Percentiles rank a stretch among this genome's conserved stretches.
phyloP scores from a whole-genome alignment of 257 asterid species.

The Rehmannia glutinosa region DNA sequence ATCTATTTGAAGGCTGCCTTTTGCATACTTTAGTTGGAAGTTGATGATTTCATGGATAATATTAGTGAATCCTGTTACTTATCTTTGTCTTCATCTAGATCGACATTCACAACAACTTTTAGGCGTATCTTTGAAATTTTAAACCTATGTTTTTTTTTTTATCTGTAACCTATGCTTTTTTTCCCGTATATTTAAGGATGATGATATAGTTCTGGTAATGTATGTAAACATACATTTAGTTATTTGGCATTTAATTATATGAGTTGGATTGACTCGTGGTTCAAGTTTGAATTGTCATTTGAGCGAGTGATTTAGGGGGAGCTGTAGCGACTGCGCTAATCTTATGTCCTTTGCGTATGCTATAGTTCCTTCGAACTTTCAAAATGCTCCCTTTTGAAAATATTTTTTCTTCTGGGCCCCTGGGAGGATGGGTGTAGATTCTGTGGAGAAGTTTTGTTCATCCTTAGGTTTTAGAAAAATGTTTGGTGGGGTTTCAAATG shows the following conservation, averaged over 20 bases:
- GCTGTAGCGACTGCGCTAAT: not conserved
- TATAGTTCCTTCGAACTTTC: not conserved
- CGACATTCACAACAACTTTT: not conserved
- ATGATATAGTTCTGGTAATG: not conserved
- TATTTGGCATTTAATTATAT: not conserved
- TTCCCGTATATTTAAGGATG: not conserved
- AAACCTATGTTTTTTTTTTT: not conserved
- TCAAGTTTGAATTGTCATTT: conserved; percentile 3
- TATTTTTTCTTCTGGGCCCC: not conserved
- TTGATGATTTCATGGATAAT: not conserved
- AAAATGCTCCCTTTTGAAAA: not conserved
- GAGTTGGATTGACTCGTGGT: not conserved
- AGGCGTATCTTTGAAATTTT: not conserved
- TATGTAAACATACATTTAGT: not conserved
- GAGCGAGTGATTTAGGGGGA: not conserved
- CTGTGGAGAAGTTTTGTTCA: too few relatives aligned
- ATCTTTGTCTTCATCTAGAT: not conserved
- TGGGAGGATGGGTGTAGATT: too few relatives aligned
- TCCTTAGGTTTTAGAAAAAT: too few relatives aligned
- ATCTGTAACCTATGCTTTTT: too few relatives aligned
- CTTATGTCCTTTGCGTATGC: not conserved
- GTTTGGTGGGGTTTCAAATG: too few relatives aligned
- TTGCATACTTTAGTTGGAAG: conserved; percentile 1
- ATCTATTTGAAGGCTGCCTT: not conserved
- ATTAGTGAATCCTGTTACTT: not conserved